Evolutionary conservation across 2,329 filamentous ascomycete species (phyloP), one percentile per base, ranked within the genome.

Genomic region (Kalmusia sp.): DNA sequence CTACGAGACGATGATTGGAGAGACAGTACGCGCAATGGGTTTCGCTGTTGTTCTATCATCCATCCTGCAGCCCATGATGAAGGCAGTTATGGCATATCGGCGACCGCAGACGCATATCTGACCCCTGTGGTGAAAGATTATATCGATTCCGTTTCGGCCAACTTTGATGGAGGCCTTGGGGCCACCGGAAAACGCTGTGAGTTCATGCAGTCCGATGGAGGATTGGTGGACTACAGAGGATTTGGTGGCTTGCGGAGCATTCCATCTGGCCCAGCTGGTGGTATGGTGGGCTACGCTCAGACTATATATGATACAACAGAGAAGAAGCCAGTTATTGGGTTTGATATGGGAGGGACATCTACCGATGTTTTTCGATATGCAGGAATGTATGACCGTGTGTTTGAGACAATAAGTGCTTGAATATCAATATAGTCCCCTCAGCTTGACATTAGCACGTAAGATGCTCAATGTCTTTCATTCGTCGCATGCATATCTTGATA

Each of bases 151-250:
- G n/a, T n/a, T n/a, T n/a, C n/a, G n/a, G n/a, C n/a, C n/a, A n/a
- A n/a, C n/a, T n/a, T n/a, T n/a, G n/a, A n/a, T n/a, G n/a, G n/a
- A n/a, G n/a, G n/a, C n/a, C n/a, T n/a, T n/a, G n/a, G n/a, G n/a
- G n/a, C n/a, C n/a, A n/a, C n/a, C n/a, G n/a, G n/a, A n/a, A n/a
- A n/a, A n/a, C n/a, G n/a, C n/a, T 63, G 33, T 73, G 91, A 96
- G 69, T 96, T 96, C 59, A 96, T 96, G 91, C 91, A 95, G 72
- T 91, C 87, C 15, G 90, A 93, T 47, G 71, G 72, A n/a, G n/a
- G n/a, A n/a, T n/a, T n/a, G 6, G 70, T 63, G 15, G 58, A 60
- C 1, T 61, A 53, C 31, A 50, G 52, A 25, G 64, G 65, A 25
- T 71, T 73, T 49, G 62, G 58, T 17, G 70, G 72, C 22, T 52